Evolutionary conservation across 441 rosid species (phyloP).

Genomic region (Jatropha podagrica): DNA sequence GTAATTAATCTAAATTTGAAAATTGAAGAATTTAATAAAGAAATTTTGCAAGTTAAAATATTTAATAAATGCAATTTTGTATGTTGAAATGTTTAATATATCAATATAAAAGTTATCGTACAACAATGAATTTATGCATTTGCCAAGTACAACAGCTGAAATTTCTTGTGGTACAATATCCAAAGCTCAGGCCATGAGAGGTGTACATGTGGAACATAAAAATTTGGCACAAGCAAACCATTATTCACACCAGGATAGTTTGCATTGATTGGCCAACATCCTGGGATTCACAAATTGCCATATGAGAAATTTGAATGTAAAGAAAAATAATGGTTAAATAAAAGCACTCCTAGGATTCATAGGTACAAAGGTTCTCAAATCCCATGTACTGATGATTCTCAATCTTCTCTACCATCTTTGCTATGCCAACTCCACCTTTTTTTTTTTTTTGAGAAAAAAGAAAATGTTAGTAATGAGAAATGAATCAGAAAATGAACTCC

Average conservation of each 20-base stretch:
- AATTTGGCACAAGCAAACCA: background rate
- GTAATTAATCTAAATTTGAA: no score
- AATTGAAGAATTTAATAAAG: no score
- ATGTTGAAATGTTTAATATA: no score
- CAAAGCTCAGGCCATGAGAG: background rate
- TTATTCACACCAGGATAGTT: background rate
- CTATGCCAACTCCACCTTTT: slow-evolving; percentile 53
- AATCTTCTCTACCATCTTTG: slow-evolving; percentile 38
- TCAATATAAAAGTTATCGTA: no score
- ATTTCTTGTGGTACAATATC: no score
- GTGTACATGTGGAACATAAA: background rate
- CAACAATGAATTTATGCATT: no score
- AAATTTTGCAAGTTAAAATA: no score
- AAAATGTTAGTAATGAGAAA: background rate
- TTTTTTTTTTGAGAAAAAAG: slow-evolving; percentile 9
- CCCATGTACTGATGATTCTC: slow-evolving; percentile 49
- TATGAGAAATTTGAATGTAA: background rate
- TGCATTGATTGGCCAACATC: background rate
- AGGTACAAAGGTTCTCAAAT: slow-evolving; percentile 46
- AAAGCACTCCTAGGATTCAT: slow-evolving; percentile 10
- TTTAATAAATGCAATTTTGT: no score
- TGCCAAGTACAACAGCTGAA: no score
- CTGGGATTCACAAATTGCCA: background rate
- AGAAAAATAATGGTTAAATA: background rate
- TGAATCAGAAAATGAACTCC: background rate